These are phyloP conservation scores for Suhomyces atakaporum DNA, from an alignment of 1,139 yeast species.

Conservation along the genomic window DNA sequence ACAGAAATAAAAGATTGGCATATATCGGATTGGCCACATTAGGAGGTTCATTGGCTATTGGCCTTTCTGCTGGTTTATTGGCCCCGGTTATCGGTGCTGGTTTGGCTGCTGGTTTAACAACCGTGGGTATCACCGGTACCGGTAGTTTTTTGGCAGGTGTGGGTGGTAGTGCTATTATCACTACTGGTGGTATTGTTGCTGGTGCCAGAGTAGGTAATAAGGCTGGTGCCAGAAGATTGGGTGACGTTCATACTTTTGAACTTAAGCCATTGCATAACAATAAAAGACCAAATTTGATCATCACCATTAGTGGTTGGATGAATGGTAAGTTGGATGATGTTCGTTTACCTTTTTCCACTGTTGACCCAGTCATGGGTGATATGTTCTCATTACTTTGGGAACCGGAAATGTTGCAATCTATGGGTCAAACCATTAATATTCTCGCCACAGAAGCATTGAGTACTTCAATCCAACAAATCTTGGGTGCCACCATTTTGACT, in stretches of 20 bases:
- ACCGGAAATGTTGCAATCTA: slow-evolving; percentile 94
- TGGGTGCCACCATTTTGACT: slow-evolving; percentile 89
- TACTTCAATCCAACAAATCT: slow-evolving; percentile 89
- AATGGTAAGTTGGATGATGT: slow-evolving; percentile 94
- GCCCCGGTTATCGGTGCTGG: slow-evolving; percentile 99
- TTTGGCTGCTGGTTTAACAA: slow-evolving; percentile 92
- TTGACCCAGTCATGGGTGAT: slow-evolving; percentile 98
- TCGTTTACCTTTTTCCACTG: slow-evolving; percentile 91
- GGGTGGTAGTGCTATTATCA: slow-evolving; percentile 94
- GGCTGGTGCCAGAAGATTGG: slow-evolving; percentile 86
- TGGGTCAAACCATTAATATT: slow-evolving; percentile 94
- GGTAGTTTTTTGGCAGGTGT: slow-evolving; percentile 92
- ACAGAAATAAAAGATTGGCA: slow-evolving; percentile 68
- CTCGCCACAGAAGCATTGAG: slow-evolving; percentile 92
- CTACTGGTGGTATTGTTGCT: slow-evolving; percentile 86
- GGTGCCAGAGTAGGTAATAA: slow-evolving; percentile 87
- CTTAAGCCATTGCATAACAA: slow-evolving; percentile 90
- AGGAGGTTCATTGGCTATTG: slow-evolving; percentile 96
- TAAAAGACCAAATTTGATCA: slow-evolving; percentile 79
- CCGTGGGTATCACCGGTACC: slow-evolving; percentile 92
- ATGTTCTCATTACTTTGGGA: slow-evolving; percentile 92
- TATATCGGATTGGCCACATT: slow-evolving; percentile 93
- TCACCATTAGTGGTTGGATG: slow-evolving; percentile 99
- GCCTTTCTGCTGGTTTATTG: slow-evolving; percentile 89
- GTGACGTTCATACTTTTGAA: slow-evolving; percentile 92